phyloP scores from a whole-genome alignment of 2,329 filamentous ascomycete genomes.

The Paraphaeosphaeria sporulosa region DNA sequence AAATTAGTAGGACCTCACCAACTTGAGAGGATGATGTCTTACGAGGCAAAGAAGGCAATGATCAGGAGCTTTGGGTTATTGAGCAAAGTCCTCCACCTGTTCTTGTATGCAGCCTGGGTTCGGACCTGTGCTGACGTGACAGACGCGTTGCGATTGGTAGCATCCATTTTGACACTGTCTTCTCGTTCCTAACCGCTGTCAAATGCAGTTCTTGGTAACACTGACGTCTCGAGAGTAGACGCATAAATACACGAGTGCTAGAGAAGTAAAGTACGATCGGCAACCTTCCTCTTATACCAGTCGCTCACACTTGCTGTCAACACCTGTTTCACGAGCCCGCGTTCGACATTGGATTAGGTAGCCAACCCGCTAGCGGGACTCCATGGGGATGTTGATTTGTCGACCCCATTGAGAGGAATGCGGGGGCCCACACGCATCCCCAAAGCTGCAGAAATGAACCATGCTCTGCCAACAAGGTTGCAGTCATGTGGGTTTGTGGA shows the following conservation, averaged over 20 bases:
- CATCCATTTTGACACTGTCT: conserved; percentile 26
- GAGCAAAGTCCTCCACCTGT: conserved; percentile 36
- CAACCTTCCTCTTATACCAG: conserved; percentile 4
- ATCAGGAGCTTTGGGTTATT: conserved; percentile 39
- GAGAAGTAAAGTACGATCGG: not conserved
- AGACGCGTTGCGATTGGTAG: conserved; percentile 30
- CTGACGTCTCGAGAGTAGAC: not conserved
- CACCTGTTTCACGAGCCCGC: not conserved
- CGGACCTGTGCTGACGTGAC: conserved; percentile 34
- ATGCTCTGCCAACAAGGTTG: not conserved
- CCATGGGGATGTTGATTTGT: conserved; percentile 9
- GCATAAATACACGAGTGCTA: not conserved
- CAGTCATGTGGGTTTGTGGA: not conserved
- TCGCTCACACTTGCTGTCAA: not conserved
- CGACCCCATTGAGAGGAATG: not conserved
- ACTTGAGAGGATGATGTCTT: conserved; percentile 9
- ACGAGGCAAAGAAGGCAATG: conserved; percentile 44
- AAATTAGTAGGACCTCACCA: not conserved
- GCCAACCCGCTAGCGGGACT: conserved; percentile 5
- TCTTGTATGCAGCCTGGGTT: conserved; percentile 35
- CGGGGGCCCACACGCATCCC: conserved; percentile 10
- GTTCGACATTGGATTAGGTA: not conserved
- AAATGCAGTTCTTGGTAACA: not conserved
- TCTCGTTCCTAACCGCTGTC: not conserved
- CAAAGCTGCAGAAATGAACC: not conserved